Conservation (phyloP, 306 rosid genomes). For the Medicago truncatula region MtrunA17r5.0-ANR NC_053049.1:41796501-41797000, state of each 20-base stretch:
- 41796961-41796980: slow-evolving; percentile 74
- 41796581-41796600: neutral
- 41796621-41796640: neutral
- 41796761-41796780: slow-evolving; percentile 58
- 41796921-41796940: slow-evolving; percentile 62
- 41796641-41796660: neutral
- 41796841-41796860: slow-evolving; percentile 45
- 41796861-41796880: slow-evolving; percentile 40
- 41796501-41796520: neutral
- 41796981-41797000: slow-evolving; percentile 52
- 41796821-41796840: slow-evolving; percentile 65
- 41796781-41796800: slow-evolving; percentile 61
- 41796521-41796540: no score
- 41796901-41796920: slow-evolving; percentile 64
- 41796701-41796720: slow-evolving; percentile 26
- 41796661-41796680: slow-evolving; percentile 24
- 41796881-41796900: slow-evolving; percentile 65
- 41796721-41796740: neutral
- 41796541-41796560: neutral
- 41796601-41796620: neutral
- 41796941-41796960: slow-evolving; percentile 57
- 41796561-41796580: neutral
- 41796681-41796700: neutral
- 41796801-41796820: slow-evolving; percentile 71
- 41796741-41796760: slow-evolving; percentile 43